Percentiles rank a stretch among this genome's conserved stretches.
phyloP scores from a whole-genome alignment of 495 filamentous ascomycete species.

The Xylaria acuta region DNA sequence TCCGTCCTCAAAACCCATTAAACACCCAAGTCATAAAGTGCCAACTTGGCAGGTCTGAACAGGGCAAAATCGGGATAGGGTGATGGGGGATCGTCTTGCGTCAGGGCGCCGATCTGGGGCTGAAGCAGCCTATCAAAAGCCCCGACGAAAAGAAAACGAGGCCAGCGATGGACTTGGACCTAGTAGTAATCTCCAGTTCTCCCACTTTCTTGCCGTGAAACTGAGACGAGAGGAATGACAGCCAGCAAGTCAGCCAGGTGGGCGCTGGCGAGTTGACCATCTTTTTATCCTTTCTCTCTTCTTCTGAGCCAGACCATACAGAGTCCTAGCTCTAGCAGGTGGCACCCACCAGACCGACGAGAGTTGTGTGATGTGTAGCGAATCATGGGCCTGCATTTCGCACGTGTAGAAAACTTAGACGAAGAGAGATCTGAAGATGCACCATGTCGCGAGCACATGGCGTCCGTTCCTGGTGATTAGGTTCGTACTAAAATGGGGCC shows the following conservation, averaged over 20 bases:
- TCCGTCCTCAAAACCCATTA: constrained; percentile 12
- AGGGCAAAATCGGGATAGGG: constrained; percentile 1
- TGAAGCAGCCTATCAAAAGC: constrained; percentile 13
- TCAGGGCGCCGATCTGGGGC: not conserved
- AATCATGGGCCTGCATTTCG: constrained; percentile 38
- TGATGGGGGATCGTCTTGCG: constrained; percentile 1
- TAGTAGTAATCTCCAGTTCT: not conserved
- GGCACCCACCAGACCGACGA: not conserved
- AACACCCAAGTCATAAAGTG: not conserved
- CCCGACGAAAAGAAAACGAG: not conserved
- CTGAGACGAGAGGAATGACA: not conserved
- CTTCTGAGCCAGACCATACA: not conserved
- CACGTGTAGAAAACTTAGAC: constrained; percentile 36
- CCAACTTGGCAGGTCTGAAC: constrained; percentile 1
- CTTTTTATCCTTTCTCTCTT: constrained; percentile 12
- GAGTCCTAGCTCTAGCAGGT: not conserved
- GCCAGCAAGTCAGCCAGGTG: constrained; percentile 15
- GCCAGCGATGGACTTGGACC: not conserved
- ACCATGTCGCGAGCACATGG: constrained; percentile 11
- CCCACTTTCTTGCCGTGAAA: constrained; percentile 12
- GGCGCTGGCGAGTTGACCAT: constrained; percentile 7
- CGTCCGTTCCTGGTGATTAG: not conserved
- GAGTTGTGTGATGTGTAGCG: constrained; percentile 18
- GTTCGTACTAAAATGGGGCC: constrained; percentile 10
- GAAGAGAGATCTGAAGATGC: constrained; percentile 11